Percentiles rank a stretch among this genome's conserved stretches.
These are phyloP conservation scores for Ophiocordyceps camponoti-leonardi DNA, from an alignment of 2,329 filamentous ascomycete species.

Conservation along the genomic window DNA sequence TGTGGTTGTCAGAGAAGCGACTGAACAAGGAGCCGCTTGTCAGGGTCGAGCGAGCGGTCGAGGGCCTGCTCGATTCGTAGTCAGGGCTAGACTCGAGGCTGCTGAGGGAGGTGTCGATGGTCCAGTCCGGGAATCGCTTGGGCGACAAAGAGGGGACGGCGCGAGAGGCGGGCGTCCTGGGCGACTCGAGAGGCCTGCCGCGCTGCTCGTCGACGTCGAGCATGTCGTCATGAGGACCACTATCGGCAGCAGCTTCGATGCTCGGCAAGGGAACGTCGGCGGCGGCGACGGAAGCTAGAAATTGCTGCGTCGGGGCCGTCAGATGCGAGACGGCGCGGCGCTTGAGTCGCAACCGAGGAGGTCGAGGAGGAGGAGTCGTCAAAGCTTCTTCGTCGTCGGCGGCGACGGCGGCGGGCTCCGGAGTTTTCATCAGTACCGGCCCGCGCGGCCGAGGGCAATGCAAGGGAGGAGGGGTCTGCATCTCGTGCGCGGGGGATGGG, in stretches of 20 bases:
- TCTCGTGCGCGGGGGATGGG: not conserved
- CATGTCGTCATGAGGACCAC: conserved; percentile 21
- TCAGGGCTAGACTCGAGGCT: conserved; percentile 41
- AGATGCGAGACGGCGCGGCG: conserved; percentile 34
- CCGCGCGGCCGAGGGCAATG: conserved; percentile 27
- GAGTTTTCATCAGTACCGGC: conserved; percentile 29
- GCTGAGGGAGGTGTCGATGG: conserved; percentile 37
- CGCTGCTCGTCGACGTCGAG: conserved; percentile 16
- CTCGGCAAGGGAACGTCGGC: conserved; percentile 48
- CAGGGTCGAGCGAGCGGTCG: conserved; percentile 40
- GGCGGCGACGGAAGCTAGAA: conserved; percentile 48
- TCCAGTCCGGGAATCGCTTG: conserved; percentile 39
- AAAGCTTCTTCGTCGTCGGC: conserved; percentile 17
- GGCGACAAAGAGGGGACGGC: conserved; percentile 24
- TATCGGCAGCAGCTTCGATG: conserved; percentile 26
- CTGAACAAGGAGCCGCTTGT: conserved; percentile 41
- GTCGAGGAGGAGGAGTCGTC: conserved; percentile 31
- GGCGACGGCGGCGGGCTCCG: conserved; percentile 26
- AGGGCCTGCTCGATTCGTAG: conserved; percentile 41
- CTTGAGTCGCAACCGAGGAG: conserved; percentile 36
- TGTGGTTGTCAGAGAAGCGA: conserved; percentile 37
- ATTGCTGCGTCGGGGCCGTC: conserved; percentile 43
- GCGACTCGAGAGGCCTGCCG: conserved; percentile 30
- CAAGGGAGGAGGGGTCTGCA: conserved; percentile 24
- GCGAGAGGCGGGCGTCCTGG: conserved; percentile 40